A percentile compares a stretch with the other conserved stretches of the same genome.
These are phyloP conservation scores for Rhodotorula graminis DNA, from an alignment of 768 basidiomycete genomes.

Conservation along the genomic window DNA sequence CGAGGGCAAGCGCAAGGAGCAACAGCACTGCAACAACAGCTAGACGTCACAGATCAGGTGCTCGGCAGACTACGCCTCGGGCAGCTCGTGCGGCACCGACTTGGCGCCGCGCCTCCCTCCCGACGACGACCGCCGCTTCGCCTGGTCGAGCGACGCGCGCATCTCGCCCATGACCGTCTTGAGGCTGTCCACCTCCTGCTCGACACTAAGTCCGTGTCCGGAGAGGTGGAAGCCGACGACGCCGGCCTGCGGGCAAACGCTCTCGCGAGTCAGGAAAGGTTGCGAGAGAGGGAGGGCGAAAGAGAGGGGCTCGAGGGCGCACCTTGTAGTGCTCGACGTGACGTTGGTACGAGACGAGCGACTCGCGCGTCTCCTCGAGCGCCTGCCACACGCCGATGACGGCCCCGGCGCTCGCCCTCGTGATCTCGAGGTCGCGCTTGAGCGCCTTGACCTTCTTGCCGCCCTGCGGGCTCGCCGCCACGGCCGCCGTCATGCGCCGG, in stretches of 20 bases:
- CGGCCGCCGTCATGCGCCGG: conserved; percentile 4
- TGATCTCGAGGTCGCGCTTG: conserved; percentile 38
- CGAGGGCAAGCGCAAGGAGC: too few relatives aligned
- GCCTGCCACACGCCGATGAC: conserved; percentile 29
- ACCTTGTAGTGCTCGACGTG: conserved; percentile 38
- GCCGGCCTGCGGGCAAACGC: conserved; percentile 28
- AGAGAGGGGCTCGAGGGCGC: not conserved
- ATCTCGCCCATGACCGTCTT: conserved; percentile 40
- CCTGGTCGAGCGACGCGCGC: conserved; percentile 28
- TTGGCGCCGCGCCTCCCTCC: not conserved
- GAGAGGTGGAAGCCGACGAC: conserved; percentile 42
- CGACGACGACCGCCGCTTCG: not conserved
- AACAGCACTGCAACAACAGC: too few relatives aligned
- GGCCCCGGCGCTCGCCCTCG: conserved; percentile 32
- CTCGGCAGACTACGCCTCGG: not conserved
- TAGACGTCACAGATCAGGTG: too few relatives aligned
- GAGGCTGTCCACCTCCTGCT: conserved; percentile 38
- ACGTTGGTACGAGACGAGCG: conserved; percentile 26
- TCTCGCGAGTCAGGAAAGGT: not conserved
- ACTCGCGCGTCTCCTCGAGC: conserved; percentile 39
- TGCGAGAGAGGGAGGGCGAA: not conserved
- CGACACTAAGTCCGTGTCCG: conserved; percentile 33
- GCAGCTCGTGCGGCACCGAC: not conserved
- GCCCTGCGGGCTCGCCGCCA: not conserved
- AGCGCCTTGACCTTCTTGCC: conserved; percentile 33